Evolutionary conservation across 78 protist genomes (phyloP).

Genomic region (Pirum gemmata): DNA sequence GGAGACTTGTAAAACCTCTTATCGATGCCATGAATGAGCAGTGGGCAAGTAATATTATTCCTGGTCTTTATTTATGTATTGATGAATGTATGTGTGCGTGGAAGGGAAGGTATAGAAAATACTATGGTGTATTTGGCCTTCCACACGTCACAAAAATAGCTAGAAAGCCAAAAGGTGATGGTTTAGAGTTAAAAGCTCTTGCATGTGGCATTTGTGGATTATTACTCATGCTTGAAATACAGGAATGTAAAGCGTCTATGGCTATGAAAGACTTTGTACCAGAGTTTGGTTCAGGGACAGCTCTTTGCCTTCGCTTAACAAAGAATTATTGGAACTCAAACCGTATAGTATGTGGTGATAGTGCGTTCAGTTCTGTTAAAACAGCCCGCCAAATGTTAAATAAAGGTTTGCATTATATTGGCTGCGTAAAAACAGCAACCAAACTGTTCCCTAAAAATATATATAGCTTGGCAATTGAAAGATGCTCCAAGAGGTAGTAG

Average conservation of each 20-base stretch:
- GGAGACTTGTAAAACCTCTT: background rate
- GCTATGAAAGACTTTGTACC: background rate
- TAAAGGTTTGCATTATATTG: background rate
- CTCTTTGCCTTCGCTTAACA: background rate
- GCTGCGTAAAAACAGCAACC: background rate
- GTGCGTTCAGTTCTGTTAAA: background rate
- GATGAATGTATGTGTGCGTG: background rate
- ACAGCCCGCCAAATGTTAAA: background rate
- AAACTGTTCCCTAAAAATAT: background rate
- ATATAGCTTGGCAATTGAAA: background rate
- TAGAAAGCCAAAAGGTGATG: background rate
- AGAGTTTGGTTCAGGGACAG: background rate
- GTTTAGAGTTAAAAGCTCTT: background rate
- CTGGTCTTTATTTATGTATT: background rate
- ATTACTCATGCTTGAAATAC: background rate
- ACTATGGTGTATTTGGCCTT: background rate
- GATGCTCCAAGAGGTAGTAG: background rate
- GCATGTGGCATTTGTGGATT: background rate
- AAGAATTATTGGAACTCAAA: no score
- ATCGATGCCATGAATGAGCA: background rate
- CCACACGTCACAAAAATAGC: background rate
- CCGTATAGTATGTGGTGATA: no score
- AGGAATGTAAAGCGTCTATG: background rate
- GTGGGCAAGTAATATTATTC: no score
- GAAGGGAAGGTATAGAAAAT: background rate